These are phyloP conservation scores for Leccinellum rugosiceps DNA, from an alignment of 768 basidiomycete genomes.

Conservation along the genomic window DNA sequence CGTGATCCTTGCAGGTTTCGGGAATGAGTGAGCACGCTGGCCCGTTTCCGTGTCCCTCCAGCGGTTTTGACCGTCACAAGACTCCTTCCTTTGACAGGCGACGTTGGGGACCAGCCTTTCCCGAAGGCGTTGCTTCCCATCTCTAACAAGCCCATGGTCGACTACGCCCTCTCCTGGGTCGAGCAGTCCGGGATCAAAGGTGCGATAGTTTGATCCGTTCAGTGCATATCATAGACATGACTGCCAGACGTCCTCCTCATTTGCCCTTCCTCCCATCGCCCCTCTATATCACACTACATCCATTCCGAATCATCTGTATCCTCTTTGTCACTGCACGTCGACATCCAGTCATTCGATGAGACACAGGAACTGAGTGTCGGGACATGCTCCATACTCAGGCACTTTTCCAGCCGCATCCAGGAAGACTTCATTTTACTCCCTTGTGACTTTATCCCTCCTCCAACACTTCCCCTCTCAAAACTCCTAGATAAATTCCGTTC, in stretches of 20 bases:
- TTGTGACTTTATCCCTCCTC: conserved; percentile 86
- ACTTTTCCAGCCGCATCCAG: conserved; percentile 72
- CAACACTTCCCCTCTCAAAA: conserved; percentile 61
- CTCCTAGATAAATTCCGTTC: conserved; percentile 82
- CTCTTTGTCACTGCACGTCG: conserved; percentile 63
- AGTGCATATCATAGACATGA: conserved; percentile 6
- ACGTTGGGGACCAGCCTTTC: conserved; percentile 77
- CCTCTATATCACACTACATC: conserved; percentile 78
- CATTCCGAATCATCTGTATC: conserved; percentile 68
- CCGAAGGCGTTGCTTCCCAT: conserved; percentile 88
- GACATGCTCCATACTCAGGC: conserved; percentile 71
- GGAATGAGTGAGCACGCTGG: conserved; percentile 70
- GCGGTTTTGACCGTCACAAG: conserved; percentile 37
- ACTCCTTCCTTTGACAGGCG: conserved; percentile 68
- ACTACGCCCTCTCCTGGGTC: conserved; percentile 81
- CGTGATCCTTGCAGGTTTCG: conserved; percentile 86
- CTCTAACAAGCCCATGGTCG: conserved; percentile 83
- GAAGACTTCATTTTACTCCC: conserved; percentile 88
- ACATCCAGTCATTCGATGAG: conserved; percentile 79
- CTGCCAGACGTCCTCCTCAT: conserved; percentile 78
- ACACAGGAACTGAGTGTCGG: conserved; percentile 62
- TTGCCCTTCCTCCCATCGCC: conserved; percentile 74
- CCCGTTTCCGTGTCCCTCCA: neutral
- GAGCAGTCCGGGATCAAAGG: conserved; percentile 85
- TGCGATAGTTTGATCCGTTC: conserved; percentile 27